Evolutionary conservation across 495 filamentous ascomycete species (phyloP), one percentile per base, ranked within the genome.

Genomic region (Aspergillus nidulans): DNA sequence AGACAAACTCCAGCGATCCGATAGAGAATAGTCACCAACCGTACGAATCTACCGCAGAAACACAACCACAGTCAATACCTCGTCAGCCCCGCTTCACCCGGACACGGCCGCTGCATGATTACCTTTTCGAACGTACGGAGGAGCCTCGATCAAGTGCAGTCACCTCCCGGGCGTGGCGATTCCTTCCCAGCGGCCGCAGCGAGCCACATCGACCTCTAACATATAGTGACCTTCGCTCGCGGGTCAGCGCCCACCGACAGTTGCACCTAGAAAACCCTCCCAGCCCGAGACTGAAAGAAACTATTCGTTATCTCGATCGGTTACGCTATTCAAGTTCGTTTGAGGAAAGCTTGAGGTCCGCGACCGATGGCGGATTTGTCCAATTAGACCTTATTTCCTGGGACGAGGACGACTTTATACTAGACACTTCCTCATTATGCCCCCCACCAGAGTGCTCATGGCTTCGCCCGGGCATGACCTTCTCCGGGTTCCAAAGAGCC

Each of bases 241-340:
- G 80, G 19, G 59, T 75, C 50, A 76, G 76, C 42, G 75, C 74
- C 19, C 78, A 79, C 60, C 74, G 81, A 48, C 72, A 81, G 54
- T 61, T 74, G 44, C 75, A 80, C 57, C 67, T 77, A 41, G 76
- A 81, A 26, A 76, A 72, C 16, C 68, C 70, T 5, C 65, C 64
- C 0, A 69, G 63, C 41, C 58, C 72, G 7, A 61, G 78, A 38
- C 60, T 88, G 15, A 85, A 86, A 59, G 75, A 84, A 44, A 80
- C 79, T 4, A 84, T 90, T 59, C 78, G 77, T 56, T 89, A 88
- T 60, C 75, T 90, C 12, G 82, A 82, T 39, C 71, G 75, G 40
- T 63, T 89, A 55, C 82, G 85, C 8, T 72, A 73, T 53, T 83
- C 80, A 9, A 76, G 64, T 42, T 76, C 76, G 13, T 71, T 77